Evolutionary conservation across 139 green algal genomes (phyloP).

Genomic region (Chloropicon primus): DNA sequence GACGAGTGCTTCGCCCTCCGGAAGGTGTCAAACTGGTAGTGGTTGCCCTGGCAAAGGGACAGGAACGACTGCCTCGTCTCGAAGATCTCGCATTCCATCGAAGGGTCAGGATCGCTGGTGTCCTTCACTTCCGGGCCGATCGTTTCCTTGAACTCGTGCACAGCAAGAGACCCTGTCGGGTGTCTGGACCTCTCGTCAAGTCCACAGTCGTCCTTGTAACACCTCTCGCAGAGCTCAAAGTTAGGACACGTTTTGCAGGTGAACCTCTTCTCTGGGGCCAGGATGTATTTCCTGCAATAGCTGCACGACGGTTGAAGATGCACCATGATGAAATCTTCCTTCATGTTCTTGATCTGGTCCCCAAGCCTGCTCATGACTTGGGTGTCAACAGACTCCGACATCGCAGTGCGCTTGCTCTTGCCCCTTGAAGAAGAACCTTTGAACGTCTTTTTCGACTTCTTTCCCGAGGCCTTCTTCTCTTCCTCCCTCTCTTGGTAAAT

Average conservation of each 20-base stretch:
- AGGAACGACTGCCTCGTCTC: constrained; percentile 89
- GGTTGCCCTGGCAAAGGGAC: constrained; percentile 92
- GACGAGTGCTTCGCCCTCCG: constrained; percentile 91
- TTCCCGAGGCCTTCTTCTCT: constrained; percentile 16
- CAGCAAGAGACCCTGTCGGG: background rate
- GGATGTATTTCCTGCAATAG: constrained; percentile 61
- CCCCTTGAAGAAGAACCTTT: constrained; percentile 17
- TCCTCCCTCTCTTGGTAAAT: constrained; percentile 3
- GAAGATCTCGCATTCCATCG: constrained; percentile 86
- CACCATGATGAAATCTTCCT: constrained; percentile 96
- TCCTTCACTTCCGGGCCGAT: constrained; percentile 17
- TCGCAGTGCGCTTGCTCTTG: constrained; percentile 16
- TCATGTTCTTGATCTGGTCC: constrained; percentile 75
- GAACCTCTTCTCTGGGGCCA: constrained; percentile 7
- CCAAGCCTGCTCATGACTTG: constrained; percentile 65
- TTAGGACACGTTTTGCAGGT: constrained; percentile 4
- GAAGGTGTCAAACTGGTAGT: constrained; percentile 98
- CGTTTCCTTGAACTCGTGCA: constrained; percentile 2
- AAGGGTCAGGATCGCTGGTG: constrained; percentile 31
- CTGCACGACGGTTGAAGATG: constrained; percentile 83
- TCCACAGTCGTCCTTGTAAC: background rate
- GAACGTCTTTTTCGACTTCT: constrained; percentile 53
- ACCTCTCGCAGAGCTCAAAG: constrained; percentile 2
- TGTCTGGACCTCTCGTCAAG: background rate
- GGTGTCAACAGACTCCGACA: constrained; percentile 10